These are phyloP conservation scores for Fusarium torreyae DNA, from an alignment of 2,329 filamentous ascomycete species.

Conservation along the genomic window DNA sequence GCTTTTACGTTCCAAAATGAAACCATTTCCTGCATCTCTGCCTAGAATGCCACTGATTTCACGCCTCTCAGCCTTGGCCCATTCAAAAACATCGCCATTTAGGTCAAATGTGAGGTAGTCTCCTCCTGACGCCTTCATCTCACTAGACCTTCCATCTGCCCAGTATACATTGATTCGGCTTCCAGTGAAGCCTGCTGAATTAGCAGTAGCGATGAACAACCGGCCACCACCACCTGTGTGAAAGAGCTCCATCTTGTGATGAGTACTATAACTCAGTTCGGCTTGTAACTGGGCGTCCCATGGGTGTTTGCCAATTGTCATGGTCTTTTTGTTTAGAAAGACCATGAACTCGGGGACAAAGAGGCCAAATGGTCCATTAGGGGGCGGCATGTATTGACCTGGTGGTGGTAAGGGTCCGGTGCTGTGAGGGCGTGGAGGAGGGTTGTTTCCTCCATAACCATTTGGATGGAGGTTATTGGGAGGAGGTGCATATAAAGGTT, in stretches of 20 bases:
- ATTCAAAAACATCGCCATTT: slow-evolving; percentile 1
- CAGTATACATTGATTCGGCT: slow-evolving; percentile 7
- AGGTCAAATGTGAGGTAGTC: slow-evolving; percentile 16
- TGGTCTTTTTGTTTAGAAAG: slow-evolving; percentile 13
- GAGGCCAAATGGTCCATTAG: slow-evolving; percentile 14
- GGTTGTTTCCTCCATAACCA: neutral
- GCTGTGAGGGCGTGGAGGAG: slow-evolving; percentile 6
- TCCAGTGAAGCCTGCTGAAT: slow-evolving; percentile 9
- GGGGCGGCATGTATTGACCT: neutral
- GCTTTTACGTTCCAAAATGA: slow-evolving; percentile 6
- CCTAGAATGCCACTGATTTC: slow-evolving; percentile 4
- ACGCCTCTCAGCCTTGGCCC: neutral
- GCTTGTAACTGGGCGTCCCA: slow-evolving; percentile 11
- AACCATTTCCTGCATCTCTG: slow-evolving; percentile 8
- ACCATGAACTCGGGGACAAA: slow-evolving; percentile 15
- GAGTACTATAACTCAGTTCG: slow-evolving; percentile 9
- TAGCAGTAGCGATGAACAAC: slow-evolving; percentile 6
- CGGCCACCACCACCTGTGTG: neutral
- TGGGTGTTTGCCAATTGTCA: slow-evolving; percentile 2
- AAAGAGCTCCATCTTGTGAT: slow-evolving; percentile 10
- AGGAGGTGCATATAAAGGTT: neutral
- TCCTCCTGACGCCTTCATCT: slow-evolving; percentile 11
- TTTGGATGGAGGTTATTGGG: neutral
- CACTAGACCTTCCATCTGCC: slow-evolving; percentile 10
- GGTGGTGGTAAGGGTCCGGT: neutral